Evolutionary conservation across 305 asterid genomes (phyloP).

Genomic region (Solanum aculeatissimum): DNA sequence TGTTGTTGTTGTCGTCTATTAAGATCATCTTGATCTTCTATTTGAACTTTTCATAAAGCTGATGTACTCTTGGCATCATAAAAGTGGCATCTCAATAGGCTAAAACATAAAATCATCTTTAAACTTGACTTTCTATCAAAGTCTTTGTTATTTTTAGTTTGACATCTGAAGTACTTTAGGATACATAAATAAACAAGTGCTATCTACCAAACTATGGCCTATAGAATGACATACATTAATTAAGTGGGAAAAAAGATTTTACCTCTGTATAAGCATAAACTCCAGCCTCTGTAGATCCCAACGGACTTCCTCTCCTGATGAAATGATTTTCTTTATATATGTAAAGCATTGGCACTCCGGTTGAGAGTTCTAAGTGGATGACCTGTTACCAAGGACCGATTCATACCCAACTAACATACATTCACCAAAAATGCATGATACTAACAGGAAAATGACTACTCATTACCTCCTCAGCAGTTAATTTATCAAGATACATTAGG

Average conservation of each 20-base stretch:
- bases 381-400: conserved; percentile 33
- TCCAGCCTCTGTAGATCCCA: conserved; percentile 69
- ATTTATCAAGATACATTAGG: conserved; percentile 75
- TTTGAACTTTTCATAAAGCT: neutral
- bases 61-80: neutral
- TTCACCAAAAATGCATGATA: neutral
- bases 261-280: conserved; percentile 82
- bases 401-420: neutral
- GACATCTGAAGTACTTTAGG: neutral
- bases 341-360: conserved; percentile 92
- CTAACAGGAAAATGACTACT: neutral
- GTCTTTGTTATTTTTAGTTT: neutral
- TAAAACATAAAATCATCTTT: neutral
- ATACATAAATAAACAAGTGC: neutral
- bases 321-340: conserved; percentile 49
- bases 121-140: neutral
- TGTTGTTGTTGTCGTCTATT: neutral
- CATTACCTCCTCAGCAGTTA: conserved; percentile 69
- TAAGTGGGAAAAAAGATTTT: neutral
- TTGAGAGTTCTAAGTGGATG: conserved; percentile 73
- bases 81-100: neutral
- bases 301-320: conserved; percentile 66
- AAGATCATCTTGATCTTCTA: neutral
- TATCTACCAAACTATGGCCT: neutral
- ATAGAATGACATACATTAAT: neutral